A percentile compares a stretch with the other conserved stretches of the same genome.
These are phyloP conservation scores for Metschnikowia drakensbergensis DNA, from an alignment of 805 yeast genomes.

Conservation along the genomic window DNA sequence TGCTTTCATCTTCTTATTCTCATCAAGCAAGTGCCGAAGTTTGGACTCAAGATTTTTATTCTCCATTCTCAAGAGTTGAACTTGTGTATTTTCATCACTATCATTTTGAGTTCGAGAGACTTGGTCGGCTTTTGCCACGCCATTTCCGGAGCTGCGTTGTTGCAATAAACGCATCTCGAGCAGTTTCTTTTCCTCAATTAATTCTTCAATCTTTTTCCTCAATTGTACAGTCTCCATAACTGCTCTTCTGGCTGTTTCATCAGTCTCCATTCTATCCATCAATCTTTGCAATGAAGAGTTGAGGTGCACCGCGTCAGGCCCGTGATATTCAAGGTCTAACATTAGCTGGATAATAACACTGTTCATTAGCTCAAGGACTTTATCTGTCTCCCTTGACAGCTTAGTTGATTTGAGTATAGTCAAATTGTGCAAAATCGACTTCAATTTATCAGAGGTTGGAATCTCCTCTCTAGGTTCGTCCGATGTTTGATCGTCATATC, in stretches of 20 bases:
- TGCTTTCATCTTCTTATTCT: slow-evolving; percentile 1
- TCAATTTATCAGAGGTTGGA: slow-evolving; percentile 13
- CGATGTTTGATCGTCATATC: slow-evolving; percentile 3
- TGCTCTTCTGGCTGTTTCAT: slow-evolving; percentile 34
- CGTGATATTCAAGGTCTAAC: slow-evolving; percentile 19
- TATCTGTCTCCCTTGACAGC: slow-evolving; percentile 23
- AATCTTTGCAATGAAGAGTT: slow-evolving; percentile 28
- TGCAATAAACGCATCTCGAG: neutral
- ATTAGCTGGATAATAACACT: slow-evolving; percentile 30
- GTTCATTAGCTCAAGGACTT: slow-evolving; percentile 28
- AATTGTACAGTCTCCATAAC: slow-evolving; percentile 29
- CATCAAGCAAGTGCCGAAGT: slow-evolving; percentile 1
- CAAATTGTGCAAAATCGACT: slow-evolving; percentile 26
- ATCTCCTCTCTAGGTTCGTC: neutral
- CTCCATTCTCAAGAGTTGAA: neutral
- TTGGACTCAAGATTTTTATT: neutral
- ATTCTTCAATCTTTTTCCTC: slow-evolving; percentile 18
- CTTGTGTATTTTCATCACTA: neutral
- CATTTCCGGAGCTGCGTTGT: neutral
- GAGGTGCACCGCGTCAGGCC: slow-evolving; percentile 1
- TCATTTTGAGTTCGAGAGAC: neutral
- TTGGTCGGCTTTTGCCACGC: neutral
- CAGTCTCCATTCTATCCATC: slow-evolving; percentile 32
- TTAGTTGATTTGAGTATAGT: slow-evolving; percentile 25
- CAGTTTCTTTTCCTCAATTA: slow-evolving; percentile 14